Conservation (phyloP, 768 basidiomycete species). For the Trametes cinnabarina region DNA sequence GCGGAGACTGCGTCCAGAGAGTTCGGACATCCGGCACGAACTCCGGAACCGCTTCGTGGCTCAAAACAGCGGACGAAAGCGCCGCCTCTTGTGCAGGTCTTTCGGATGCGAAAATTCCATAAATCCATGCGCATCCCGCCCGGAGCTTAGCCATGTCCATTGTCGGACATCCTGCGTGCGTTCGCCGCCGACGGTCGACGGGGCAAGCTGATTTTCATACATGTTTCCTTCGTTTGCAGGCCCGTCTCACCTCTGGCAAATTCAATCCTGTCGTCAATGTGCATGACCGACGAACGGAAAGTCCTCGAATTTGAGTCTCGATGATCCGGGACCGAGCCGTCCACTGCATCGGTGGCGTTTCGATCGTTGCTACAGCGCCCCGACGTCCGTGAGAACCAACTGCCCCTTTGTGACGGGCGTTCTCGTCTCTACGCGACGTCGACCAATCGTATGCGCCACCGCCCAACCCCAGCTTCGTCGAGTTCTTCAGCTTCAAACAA, state of each 20-base stretch:
- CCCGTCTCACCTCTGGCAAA: too few relatives aligned
- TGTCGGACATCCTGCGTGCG: not conserved
- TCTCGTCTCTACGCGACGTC: not conserved
- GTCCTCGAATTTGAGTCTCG: not conserved
- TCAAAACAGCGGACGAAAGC: not conserved
- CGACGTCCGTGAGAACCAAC: constrained; percentile 2
- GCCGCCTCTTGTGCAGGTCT: too few relatives aligned
- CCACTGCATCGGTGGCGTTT: not conserved
- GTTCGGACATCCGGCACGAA: not conserved
- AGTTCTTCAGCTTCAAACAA: not conserved
- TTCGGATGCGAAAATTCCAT: not conserved
- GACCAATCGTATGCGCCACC: not conserved
- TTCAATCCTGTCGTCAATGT: too few relatives aligned
- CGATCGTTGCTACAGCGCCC: not conserved
- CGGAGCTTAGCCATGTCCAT: not conserved
- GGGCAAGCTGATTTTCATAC: too few relatives aligned
- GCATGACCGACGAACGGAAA: not conserved
- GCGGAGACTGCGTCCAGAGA: not conserved
- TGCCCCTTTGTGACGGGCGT: not conserved
- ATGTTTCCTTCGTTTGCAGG: too few relatives aligned
- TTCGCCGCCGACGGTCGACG: not conserved
- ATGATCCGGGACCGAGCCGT: not conserved
- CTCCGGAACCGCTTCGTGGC: not conserved
- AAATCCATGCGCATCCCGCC: not conserved
- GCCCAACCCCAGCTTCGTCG: not conserved